Evolutionary conservation across 306 rosid genomes (phyloP).

Genomic region (Aeschynomene evenia): DNA sequence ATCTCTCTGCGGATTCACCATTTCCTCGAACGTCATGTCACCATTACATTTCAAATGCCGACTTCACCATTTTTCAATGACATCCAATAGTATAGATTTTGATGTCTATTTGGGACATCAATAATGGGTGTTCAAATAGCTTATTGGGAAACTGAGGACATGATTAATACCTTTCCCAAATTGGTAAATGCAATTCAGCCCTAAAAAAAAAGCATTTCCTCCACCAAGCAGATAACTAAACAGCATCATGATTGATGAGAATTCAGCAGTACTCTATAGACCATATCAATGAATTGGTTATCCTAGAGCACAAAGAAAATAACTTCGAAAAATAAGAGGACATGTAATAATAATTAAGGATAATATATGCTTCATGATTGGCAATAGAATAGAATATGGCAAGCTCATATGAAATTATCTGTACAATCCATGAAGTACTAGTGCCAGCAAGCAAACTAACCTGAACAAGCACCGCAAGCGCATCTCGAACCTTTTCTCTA

Average conservation of each 20-base stretch:
- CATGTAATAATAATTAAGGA: background rate
- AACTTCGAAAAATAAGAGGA: background rate
- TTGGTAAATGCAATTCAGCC: too few species aligned
- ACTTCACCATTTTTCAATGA: too few species aligned
- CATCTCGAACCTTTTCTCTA: slow-evolving; percentile 58
- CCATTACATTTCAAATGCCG: too few species aligned
- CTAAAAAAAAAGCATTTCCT: too few species aligned
- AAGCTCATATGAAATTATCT: slow-evolving; percentile 4
- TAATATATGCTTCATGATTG: background rate
- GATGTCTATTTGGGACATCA: too few species aligned
- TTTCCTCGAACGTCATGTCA: too few species aligned
- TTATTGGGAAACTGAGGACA: too few species aligned
- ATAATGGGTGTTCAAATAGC: too few species aligned
- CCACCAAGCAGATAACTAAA: too few species aligned
- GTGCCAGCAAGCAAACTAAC: slow-evolving; percentile 40
- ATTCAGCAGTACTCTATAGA: slow-evolving; percentile 47
- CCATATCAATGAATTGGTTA: slow-evolving; percentile 62
- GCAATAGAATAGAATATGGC: background rate
- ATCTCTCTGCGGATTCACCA: too few species aligned
- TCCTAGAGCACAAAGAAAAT: slow-evolving; percentile 35
- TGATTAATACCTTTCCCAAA: too few species aligned
- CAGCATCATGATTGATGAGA: slow-evolving; percentile 46
- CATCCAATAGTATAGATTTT: too few species aligned
- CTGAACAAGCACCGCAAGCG: slow-evolving; percentile 58
- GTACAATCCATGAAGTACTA: slow-evolving; percentile 10